These are phyloP conservation scores for Cyberlindnera samutprakarnensis DNA, from an alignment of 805 yeast species.

Conservation along the genomic window DNA sequence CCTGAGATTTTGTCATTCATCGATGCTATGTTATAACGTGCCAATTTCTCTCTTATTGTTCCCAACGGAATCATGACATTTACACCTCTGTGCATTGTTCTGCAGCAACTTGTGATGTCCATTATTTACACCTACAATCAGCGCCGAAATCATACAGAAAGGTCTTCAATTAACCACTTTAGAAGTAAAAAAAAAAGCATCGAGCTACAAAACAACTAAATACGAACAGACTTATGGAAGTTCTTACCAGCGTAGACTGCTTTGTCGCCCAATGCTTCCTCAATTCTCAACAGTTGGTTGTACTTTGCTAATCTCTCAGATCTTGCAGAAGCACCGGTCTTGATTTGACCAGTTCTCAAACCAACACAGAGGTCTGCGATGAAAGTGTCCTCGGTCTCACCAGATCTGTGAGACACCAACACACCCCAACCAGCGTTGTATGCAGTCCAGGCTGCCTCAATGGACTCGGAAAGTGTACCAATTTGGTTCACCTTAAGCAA, in stretches of 20 bases:
- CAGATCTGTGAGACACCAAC: conserved; percentile 99
- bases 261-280: conserved; percentile 97
- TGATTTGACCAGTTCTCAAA: conserved; percentile 96
- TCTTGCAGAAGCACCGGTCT: conserved; percentile 99
- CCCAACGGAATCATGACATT: too few relatives aligned
- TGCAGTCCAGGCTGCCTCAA: conserved; percentile 93
- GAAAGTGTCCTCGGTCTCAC: conserved; percentile 98
- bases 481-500: conserved; percentile 98
- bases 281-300: conserved; percentile 97
- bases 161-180: too few relatives aligned
- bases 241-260: conserved; percentile 91
- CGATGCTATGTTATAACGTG: too few relatives aligned
- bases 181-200: too few relatives aligned
- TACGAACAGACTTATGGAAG: conserved; percentile 52
- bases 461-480: conserved; percentile 93
- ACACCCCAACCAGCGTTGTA: conserved; percentile 98
- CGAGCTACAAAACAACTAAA: too few relatives aligned
- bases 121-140: too few relatives aligned
- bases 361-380: conserved; percentile 98
- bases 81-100: too few relatives aligned
- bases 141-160: too few relatives aligned
- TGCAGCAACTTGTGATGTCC: too few relatives aligned
- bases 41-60: too few relatives aligned
- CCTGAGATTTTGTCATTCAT: too few relatives aligned
- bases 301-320: conserved; percentile 99